Evolutionary conservation across 2,329 filamentous ascomycete genomes (phyloP).

Genomic region (Aspergillus latus): DNA sequence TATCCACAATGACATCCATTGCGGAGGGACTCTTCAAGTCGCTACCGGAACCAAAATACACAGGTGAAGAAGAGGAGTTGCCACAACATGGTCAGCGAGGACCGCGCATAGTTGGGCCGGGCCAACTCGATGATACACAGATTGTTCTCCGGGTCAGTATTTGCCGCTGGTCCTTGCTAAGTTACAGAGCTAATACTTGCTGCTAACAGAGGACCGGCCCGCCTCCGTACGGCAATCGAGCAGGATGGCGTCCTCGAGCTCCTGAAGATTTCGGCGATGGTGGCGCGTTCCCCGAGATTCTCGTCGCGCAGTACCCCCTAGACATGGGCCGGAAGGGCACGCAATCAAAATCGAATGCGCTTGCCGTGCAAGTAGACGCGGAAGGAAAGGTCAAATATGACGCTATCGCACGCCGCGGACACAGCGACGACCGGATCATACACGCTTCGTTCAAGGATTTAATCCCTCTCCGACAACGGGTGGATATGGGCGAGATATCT

Average conservation of each 20-base stretch:
- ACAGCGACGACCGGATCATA: constrained; percentile 78
- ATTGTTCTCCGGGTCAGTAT: constrained; percentile 69
- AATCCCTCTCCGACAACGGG: constrained; percentile 88
- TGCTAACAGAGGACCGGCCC: constrained; percentile 63
- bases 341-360: constrained; percentile 72
- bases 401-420: constrained; percentile 86
- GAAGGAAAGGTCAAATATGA: constrained; percentile 96
- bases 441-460: constrained; percentile 96
- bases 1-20: constrained; percentile 61
- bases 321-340: constrained; percentile 84
- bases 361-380: constrained; percentile 84
- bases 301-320: constrained; percentile 90
- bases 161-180: not conserved
- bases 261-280: constrained; percentile 95
- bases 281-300: constrained; percentile 91
- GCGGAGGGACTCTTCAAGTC: constrained; percentile 72
- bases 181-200: constrained; percentile 14
- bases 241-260: constrained; percentile 84
- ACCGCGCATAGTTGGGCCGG: constrained; percentile 76
- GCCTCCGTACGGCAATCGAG: constrained; percentile 81
- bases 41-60: constrained; percentile 87
- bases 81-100: constrained; percentile 71
- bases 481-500: constrained; percentile 88
- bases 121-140: constrained; percentile 80
- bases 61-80: constrained; percentile 81